Conservation (phyloP, 495 filamentous ascomycete genomes). For the Penicillium silybi region DNA sequence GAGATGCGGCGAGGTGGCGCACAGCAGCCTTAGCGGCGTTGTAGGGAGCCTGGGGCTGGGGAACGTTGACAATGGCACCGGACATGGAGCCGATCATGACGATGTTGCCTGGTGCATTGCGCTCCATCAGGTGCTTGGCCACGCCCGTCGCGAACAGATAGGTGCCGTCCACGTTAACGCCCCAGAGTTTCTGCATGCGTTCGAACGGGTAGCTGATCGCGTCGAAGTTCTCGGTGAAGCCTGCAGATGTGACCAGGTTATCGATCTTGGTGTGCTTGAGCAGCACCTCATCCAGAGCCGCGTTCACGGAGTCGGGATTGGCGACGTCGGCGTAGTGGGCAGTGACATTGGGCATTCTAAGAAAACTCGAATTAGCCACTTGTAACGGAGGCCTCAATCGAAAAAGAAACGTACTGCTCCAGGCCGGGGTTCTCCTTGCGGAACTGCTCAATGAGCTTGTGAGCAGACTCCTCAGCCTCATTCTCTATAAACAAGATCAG, state of each 20-base stretch:
- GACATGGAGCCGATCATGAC: conserved; percentile 97
- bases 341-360: conserved; percentile 73
- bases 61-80: conserved; percentile 86
- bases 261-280: conserved; percentile 76
- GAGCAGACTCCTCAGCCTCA: conserved; percentile 74
- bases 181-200: conserved; percentile 86
- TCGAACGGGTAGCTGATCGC: conserved; percentile 85
- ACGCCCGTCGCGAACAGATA: conserved; percentile 83
- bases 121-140: conserved; percentile 84
- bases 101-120: conserved; percentile 74
- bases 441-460: conserved; percentile 68
- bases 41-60: conserved; percentile 90
- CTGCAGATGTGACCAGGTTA: conserved; percentile 89
- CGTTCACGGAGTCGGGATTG: conserved; percentile 67
- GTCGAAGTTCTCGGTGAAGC: conserved; percentile 93
- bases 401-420: conserved; percentile 52
- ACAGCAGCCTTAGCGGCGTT: conserved; percentile 89
- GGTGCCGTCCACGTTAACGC: conserved; percentile 91
- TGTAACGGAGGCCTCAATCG: neutral
- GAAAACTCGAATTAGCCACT: neutral
- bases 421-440: conserved; percentile 71
- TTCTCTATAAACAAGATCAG: conserved; percentile 54
- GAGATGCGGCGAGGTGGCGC: conserved; percentile 70
- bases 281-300: conserved; percentile 65
- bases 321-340: conserved; percentile 89